A percentile compares a stretch with the other conserved stretches of the same genome.
Conservation (phyloP, 2,329 filamentous ascomycete species). For the Cytospora paraplurivora region DNA sequence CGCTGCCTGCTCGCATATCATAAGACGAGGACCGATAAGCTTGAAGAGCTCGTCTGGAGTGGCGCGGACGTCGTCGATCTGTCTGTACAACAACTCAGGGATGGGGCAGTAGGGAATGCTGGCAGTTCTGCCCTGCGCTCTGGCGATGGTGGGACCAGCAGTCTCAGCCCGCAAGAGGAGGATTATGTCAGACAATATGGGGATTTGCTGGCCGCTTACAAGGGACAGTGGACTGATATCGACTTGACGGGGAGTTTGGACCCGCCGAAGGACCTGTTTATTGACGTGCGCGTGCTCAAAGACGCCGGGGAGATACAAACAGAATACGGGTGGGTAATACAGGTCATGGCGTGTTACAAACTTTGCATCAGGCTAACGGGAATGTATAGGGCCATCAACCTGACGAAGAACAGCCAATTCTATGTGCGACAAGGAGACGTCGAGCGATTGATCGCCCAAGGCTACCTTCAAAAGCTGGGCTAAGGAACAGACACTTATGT, state of each 20-base stretch:
- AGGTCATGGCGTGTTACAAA: neutral
- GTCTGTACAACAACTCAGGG: slow-evolving; percentile 56
- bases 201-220: slow-evolving; percentile 91
- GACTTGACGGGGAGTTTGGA: slow-evolving; percentile 93
- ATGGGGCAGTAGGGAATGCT: slow-evolving; percentile 40
- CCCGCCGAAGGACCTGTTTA: slow-evolving; percentile 92
- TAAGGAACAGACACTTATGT: slow-evolving; percentile 50
- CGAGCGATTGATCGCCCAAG: slow-evolving; percentile 89
- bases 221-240: slow-evolving; percentile 97
- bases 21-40: slow-evolving; percentile 82
- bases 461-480: slow-evolving; percentile 87
- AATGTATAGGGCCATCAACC: slow-evolving; percentile 74
- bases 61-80: slow-evolving; percentile 81
- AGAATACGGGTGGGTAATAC: slow-evolving; percentile 79
- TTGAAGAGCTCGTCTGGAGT: slow-evolving; percentile 92
- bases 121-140: slow-evolving; percentile 38
- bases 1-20: slow-evolving; percentile 94
- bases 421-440: slow-evolving; percentile 96
- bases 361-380: slow-evolving; percentile 7
- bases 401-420: slow-evolving; percentile 98
- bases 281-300: slow-evolving; percentile 93
- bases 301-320: slow-evolving; percentile 99
- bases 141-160: slow-evolving; percentile 64
- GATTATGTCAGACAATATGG: slow-evolving; percentile 93
- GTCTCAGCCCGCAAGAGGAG: slow-evolving; percentile 91